Base-by-base conservation (phyloP, 1,284 basidiomycete species). In the Dichomitus squalens region DNA sequence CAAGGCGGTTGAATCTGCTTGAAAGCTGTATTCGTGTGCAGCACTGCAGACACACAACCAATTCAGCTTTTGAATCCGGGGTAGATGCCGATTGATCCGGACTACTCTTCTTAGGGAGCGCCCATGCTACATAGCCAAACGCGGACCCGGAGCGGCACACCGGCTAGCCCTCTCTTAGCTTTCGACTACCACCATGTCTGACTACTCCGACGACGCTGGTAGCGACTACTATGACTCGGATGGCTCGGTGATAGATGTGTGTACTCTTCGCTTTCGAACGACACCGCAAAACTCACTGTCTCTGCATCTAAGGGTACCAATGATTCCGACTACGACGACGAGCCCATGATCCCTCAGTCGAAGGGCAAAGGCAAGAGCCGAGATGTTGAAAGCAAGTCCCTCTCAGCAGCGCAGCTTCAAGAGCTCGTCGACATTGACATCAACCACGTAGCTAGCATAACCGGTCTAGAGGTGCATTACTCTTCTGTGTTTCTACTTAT, bases 391-490 rank as follows among this genome's bases (percentile, higher is more conserved):
- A 66, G 67, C 69, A 77, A 77, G 52, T 73, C 75, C 31, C 68
- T 76, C 39, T 73, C 75, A 2, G 61, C 74, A 9, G 55, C 73
- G 20, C 75, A 79, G 55, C 75, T 86, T 35, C 73, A 75, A 44
- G 72, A 74, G 23, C 74, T 79, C 67, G 76, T 84, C 61, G 73
- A 73, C 27, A 72, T 69, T 43, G 78, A 81, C 61, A 73, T 82
- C 36, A 70, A 68, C 33, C 75, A 78, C 59, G 75, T 86, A n/a
- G 74, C 76, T 46, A 75, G 73, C 36, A 72, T 85, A 46, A 73
- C 83, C 3, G 79, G 79, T 35, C 71, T 83, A 34, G 76, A 81
- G 59, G 82, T 83, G 59, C 70, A 77, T 69, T 49, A 6, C 59
- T 64, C 53, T 61, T 57, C 65, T 29, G 38, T 51, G 36, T 57